Evolutionary conservation across 176 grass and related monocot species (phyloP).

Genomic region (maize (Zea mays)): Zm-B73-REFERENCE-NAM-5.0 NC_050101.1:125206001-125206500

Average conservation of each 20-base stretch:
- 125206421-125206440: conserved; percentile 50
- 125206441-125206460: conserved; percentile 59
- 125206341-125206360: conserved; percentile 38
- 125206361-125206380: conserved; percentile 49
- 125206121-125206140: conserved; percentile 49
- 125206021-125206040: conserved; percentile 50
- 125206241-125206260: conserved; percentile 56
- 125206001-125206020: conserved; percentile 48
- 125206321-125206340: conserved; percentile 57
- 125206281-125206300: conserved; percentile 48
- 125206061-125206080: conserved; percentile 54
- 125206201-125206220: conserved; percentile 59
- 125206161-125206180: conserved; percentile 61
- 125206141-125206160: conserved; percentile 57
- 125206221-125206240: conserved; percentile 51
- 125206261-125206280: conserved; percentile 50
- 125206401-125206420: conserved; percentile 47
- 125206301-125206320: conserved; percentile 54
- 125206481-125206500: conserved; percentile 42
- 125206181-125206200: conserved; percentile 50
- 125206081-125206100: conserved; percentile 48
- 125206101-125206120: conserved; percentile 54
- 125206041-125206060: conserved; percentile 57
- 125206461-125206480: conserved; percentile 52
- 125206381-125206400: conserved; percentile 47